Evolutionary conservation across 768 basidiomycete genomes (phyloP).

Genomic region (Suillus hirtellus): DNA sequence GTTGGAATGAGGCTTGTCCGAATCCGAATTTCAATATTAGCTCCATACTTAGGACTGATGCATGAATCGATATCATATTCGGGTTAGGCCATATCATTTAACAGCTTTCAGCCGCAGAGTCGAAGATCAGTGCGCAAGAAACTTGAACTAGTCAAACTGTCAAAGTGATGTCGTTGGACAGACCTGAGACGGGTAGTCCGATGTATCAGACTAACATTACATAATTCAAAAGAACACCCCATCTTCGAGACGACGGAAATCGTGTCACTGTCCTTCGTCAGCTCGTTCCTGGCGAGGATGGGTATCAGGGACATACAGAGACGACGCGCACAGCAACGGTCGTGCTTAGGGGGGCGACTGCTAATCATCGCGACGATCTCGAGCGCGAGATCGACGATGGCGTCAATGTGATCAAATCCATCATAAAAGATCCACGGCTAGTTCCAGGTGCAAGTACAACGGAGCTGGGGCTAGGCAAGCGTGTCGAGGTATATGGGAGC

Average conservation of each 20-base stretch:
- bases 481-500: slow-evolving; percentile 84
- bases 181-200: too few species aligned
- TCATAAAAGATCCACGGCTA: slow-evolving; percentile 86
- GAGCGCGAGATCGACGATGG: slow-evolving; percentile 97
- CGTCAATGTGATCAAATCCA: slow-evolving; percentile 90
- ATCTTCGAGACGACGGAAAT: slow-evolving; percentile 95
- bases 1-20: too few species aligned
- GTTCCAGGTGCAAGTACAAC: slow-evolving; percentile 94
- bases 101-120: too few species aligned
- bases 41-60: too few species aligned
- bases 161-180: too few species aligned
- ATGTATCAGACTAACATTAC: too few species aligned
- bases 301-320: slow-evolving; percentile 59
- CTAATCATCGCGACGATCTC: slow-evolving; percentile 92
- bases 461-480: slow-evolving; percentile 87
- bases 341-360: slow-evolving; percentile 92
- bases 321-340: slow-evolving; percentile 91
- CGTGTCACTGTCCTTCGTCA: slow-evolving; percentile 95
- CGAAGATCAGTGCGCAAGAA: too few species aligned
- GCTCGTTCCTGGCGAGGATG: slow-evolving; percentile 62
- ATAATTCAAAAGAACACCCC: too few species aligned
- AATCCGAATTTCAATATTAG: too few species aligned
- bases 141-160: too few species aligned
- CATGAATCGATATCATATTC: too few species aligned
- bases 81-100: too few species aligned